Base-by-base conservation (phyloP, 2,329 filamentous ascomycete species). In the Apiospora kogelbergensis region DNA sequence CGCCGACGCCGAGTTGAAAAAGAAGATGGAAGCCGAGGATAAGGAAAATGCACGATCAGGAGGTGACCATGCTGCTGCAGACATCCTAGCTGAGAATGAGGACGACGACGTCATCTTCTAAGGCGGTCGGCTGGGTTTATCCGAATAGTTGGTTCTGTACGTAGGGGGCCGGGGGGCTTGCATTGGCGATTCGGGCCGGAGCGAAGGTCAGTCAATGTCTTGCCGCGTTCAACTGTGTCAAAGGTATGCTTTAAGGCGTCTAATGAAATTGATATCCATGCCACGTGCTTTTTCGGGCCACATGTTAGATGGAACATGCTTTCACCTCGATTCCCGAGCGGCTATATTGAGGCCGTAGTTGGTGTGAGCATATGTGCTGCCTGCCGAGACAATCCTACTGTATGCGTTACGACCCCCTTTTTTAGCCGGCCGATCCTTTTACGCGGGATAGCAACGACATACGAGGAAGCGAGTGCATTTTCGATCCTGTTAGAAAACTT, bases 21-120 rank as follows among this genome's bases (percentile, higher is more conserved):
- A 89, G 37, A 93, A 91, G 79, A 91, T 90, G 78, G 87, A 89
- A 68, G 84, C 82, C 22, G 77, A 81, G 71, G 82, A 77, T 33
- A 78, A 77, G 24, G 76, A 80, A 68, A 80, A 60, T 37, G 17
- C 30, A 37, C 30, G 30, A 60, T 33, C 53, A 6, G 30, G 53
- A 4, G 53, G 48, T n/a, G 48, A 20, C 11, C 30, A 37, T 6
- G 82, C 26, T 79, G 81, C 68, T 79, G 83, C 70, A 80, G 93
- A 97, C 79, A 83, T 97, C 22, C 82, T 97, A 45, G 91, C 89
- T 6, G 91, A 91, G 41, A 88, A 90, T 67, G 93, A 95, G 70
- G 93, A 96, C 74, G 89, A 93, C 65, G 94, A 97, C 78, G 90
- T 97, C 70, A 97, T 97, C 76, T 97, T 97, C 80, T 97, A 80